Conservation (phyloP, 129 eudicot genomes). For the Tanacetum coccineum region DNA sequence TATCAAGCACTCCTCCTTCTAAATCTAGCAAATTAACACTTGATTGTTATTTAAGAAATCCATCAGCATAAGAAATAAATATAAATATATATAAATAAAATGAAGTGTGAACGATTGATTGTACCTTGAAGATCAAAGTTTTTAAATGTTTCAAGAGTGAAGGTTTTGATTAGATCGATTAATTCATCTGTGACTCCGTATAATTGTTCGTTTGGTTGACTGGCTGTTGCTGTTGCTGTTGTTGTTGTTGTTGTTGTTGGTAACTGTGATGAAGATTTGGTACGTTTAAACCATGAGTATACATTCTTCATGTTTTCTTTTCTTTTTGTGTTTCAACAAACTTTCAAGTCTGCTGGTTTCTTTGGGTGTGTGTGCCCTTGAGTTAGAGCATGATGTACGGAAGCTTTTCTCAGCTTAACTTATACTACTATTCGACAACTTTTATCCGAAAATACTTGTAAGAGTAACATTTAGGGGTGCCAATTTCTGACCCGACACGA, state of each 20-base stretch:
- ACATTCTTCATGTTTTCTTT: constrained; percentile 42
- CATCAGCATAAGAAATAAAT: background rate
- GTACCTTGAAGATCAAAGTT: constrained; percentile 68
- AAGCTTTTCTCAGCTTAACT: too few relatives aligned
- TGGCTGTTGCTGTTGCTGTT: constrained; percentile 3
- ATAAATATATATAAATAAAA: background rate
- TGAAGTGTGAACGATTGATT: background rate
- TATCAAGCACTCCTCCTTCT: constrained; percentile 33
- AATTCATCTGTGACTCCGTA: constrained; percentile 73
- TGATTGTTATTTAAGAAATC: background rate
- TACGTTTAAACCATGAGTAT: constrained; percentile 70
- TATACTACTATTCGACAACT: too few relatives aligned
- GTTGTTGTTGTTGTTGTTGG: constrained; percentile 15
- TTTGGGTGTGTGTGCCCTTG: too few relatives aligned
- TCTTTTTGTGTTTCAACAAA: too few relatives aligned
- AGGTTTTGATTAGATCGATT: constrained; percentile 53
- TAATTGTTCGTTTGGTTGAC: constrained; percentile 32
- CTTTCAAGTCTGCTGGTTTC: background rate
- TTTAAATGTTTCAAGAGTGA: constrained; percentile 72
- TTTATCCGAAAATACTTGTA: too few relatives aligned
- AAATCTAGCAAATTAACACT: constrained; percentile 33
- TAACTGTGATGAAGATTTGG: constrained; percentile 30
- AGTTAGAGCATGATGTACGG: too few relatives aligned
- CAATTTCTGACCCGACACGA: too few relatives aligned
- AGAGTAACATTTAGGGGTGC: too few relatives aligned